These are phyloP conservation scores for Phytophthora pluvialis DNA, from an alignment of 352 stramenopile genomes.

Conservation along the genomic window DNA sequence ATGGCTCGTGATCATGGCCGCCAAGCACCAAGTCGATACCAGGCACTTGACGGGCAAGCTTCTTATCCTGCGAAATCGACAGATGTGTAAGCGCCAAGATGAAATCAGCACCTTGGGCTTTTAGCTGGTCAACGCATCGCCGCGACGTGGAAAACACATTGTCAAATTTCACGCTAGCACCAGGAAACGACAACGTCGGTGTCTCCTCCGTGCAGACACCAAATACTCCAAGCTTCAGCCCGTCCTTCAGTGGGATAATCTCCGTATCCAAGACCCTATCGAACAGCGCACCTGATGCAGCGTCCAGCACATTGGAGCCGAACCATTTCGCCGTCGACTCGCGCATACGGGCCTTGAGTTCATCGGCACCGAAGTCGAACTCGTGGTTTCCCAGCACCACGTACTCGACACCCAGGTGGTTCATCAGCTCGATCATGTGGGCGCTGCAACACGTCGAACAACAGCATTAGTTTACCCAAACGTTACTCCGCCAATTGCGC, in stretches of 20 bases:
- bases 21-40: constrained; percentile 90
- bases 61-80: constrained; percentile 76
- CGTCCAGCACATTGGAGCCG: constrained; percentile 70
- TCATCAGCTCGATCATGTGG: constrained; percentile 83
- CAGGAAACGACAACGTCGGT: constrained; percentile 48
- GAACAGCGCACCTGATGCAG: constrained; percentile 43
- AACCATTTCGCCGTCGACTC: constrained; percentile 78
- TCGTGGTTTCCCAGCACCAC: constrained; percentile 85
- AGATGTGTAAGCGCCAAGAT: constrained; percentile 89
- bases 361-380: constrained; percentile 72
- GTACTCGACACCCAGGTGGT: constrained; percentile 75
- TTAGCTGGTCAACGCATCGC: constrained; percentile 67
- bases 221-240: constrained; percentile 72
- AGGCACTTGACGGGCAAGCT: constrained; percentile 63
- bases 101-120: constrained; percentile 72
- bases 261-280: constrained; percentile 56
- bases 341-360: constrained; percentile 59
- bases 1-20: constrained; percentile 92
- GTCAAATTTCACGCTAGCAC: constrained; percentile 57
- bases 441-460: constrained; percentile 35
- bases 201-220: constrained; percentile 76
- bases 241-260: constrained; percentile 53
- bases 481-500: not conserved
- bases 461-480: constrained; percentile 5
- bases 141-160: constrained; percentile 54